Percentiles rank a stretch among this genome's conserved stretches.
phyloP scores from a whole-genome alignment of 176 grass and related monocot species.

The Phoenix dactylifera region DNA sequence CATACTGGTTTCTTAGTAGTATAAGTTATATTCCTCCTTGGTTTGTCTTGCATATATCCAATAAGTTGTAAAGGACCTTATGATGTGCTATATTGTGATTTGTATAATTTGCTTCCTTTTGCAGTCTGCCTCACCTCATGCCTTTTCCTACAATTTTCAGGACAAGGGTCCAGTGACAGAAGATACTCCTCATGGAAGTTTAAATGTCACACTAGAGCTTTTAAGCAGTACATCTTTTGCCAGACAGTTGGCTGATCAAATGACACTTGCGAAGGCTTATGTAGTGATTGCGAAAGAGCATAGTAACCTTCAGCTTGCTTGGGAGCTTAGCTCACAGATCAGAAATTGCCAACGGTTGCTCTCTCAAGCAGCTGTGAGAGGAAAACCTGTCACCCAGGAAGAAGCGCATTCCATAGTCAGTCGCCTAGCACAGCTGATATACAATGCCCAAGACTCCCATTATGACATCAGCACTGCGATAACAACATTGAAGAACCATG shows the following conservation, averaged over 20 bases:
- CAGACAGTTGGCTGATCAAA: slow-evolving; percentile 18
- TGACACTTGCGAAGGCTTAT: slow-evolving; percentile 16
- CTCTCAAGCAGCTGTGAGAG: slow-evolving; percentile 20
- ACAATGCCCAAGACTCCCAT: slow-evolving; percentile 19
- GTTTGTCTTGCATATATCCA: too few relatives aligned
- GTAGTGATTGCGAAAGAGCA: slow-evolving; percentile 12
- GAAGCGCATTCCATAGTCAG: slow-evolving; percentile 8
- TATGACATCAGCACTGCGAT: slow-evolving; percentile 21
- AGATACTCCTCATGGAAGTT: neutral
- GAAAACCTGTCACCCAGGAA: slow-evolving; percentile 12
- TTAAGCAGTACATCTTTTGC: slow-evolving; percentile 15
- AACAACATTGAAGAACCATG: slow-evolving; percentile 15
- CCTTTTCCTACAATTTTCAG: neutral
- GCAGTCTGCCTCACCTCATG: neutral
- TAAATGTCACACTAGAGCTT: slow-evolving; percentile 7
- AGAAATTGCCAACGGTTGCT: slow-evolving; percentile 16
- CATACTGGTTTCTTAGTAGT: too few relatives aligned
- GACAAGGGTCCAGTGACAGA: neutral
- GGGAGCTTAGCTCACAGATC: slow-evolving; percentile 21
- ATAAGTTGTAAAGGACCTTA: too few relatives aligned
- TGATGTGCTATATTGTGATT: too few relatives aligned
- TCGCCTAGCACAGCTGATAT: slow-evolving; percentile 17
- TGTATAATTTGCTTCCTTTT: too few relatives aligned
- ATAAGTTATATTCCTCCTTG: too few relatives aligned
- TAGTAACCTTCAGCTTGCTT: slow-evolving; percentile 14